A percentile compares a stretch with the other conserved stretches of the same genome.
Conservation (phyloP, 1,139 yeast genomes). For the Suhomyces kunorum region DNA sequence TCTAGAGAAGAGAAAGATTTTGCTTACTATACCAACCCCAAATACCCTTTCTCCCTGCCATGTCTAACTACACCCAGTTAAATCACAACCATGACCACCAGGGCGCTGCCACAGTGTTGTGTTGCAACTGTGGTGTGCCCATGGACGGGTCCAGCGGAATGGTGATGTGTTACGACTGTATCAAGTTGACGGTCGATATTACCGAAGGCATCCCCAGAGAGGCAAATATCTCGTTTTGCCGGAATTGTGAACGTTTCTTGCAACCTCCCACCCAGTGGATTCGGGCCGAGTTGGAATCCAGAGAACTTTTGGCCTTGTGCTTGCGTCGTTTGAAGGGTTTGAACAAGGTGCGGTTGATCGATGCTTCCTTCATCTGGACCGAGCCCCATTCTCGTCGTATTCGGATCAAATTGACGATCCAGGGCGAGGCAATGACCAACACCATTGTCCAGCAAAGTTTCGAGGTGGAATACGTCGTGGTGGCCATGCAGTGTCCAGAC, state of each 20-base stretch:
- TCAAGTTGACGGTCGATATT: slow-evolving; percentile 88
- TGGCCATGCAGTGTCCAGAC: slow-evolving; percentile 98
- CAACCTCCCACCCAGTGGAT: slow-evolving; percentile 97
- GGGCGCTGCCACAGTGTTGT: slow-evolving; percentile 77
- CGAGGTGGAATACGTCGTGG: slow-evolving; percentile 90
- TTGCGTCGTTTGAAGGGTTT: slow-evolving; percentile 86
- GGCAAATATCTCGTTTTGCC: slow-evolving; percentile 86
- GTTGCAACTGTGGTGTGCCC: slow-evolving; percentile 98
- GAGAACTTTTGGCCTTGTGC: slow-evolving; percentile 90
- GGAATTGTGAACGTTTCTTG: slow-evolving; percentile 94
- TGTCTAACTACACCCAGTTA: slow-evolving; percentile 56
- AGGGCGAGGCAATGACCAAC: slow-evolving; percentile 92
- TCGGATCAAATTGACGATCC: slow-evolving; percentile 86
- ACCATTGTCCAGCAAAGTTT: slow-evolving; percentile 93
- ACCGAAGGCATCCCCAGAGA: slow-evolving; percentile 97
- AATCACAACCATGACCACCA: slow-evolving; percentile 29
- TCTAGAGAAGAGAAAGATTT: slow-evolving; percentile 6
- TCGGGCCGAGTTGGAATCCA: slow-evolving; percentile 82
- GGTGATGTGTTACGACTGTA: slow-evolving; percentile 98
- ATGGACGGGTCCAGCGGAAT: slow-evolving; percentile 94
- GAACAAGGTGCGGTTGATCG: slow-evolving; percentile 82
- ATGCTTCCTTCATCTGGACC: slow-evolving; percentile 97
- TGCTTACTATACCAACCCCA: not conserved
- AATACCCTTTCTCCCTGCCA: slow-evolving; percentile 15
- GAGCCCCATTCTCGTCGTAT: slow-evolving; percentile 98